These are phyloP conservation scores for Neolentinus lepideus DNA, from an alignment of 1,284 basidiomycete species.

Conservation along the genomic window DNA sequence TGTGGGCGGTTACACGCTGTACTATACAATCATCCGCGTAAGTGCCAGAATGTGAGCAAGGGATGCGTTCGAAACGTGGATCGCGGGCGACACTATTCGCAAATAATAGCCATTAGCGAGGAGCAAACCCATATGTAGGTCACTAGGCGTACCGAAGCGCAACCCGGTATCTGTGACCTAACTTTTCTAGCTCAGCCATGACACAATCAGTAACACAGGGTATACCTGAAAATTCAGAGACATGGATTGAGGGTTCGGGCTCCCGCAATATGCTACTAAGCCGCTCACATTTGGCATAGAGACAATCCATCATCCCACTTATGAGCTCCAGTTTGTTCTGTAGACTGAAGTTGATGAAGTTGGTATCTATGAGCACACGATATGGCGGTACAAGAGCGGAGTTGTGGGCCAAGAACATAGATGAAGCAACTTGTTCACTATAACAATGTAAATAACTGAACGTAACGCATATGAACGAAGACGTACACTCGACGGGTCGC, in stretches of 20 bases:
- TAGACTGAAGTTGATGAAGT: conserved; percentile 98
- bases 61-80: conserved; percentile 91
- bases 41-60: conserved; percentile 90
- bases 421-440: conserved; percentile 80
- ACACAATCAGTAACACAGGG: conserved; percentile 99
- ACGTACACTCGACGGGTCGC: conserved; percentile 67
- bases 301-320: conserved; percentile 98
- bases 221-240: conserved; percentile 57
- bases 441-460: conserved; percentile 5
- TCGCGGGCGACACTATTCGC: conserved; percentile 83
- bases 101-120: conserved; percentile 3
- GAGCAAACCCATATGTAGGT: conserved; percentile 2
- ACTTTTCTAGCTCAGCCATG: conserved; percentile 95
- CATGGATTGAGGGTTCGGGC: conserved; percentile 1
- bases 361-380: conserved; percentile 96
- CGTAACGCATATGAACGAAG: conserved; percentile 12
- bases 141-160: conserved; percentile 67
- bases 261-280: conserved; percentile 25
- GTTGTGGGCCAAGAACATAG: conserved; percentile 95
- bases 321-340: conserved; percentile 98
- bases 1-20: conserved; percentile 89
- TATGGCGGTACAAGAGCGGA: conserved; percentile 95
- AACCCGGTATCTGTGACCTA: conserved; percentile 93
- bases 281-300: conserved; percentile 95
- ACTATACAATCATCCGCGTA: conserved; percentile 99